Percentiles rank a stretch among this genome's conserved stretches.
These are phyloP conservation scores for Fusarium sp. DNA, from an alignment of 2,329 filamentous ascomycete species.

Conservation along the genomic window DNA sequence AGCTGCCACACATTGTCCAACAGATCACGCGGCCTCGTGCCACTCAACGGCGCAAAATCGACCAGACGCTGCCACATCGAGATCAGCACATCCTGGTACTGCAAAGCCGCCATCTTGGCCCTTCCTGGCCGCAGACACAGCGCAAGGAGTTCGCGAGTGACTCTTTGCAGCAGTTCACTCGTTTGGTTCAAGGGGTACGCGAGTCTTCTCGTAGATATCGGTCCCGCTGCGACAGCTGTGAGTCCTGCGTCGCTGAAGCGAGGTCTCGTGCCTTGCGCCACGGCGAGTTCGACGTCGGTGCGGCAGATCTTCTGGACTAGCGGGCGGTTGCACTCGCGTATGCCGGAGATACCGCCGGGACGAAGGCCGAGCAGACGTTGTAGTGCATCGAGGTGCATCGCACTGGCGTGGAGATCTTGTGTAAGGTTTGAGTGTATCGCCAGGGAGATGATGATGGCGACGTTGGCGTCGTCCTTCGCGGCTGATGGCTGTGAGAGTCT, in stretches of 20 bases:
- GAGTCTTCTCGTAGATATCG: not conserved
- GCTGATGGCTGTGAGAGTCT: constrained; percentile 16
- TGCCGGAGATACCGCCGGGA: constrained; percentile 4
- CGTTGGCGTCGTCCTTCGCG: constrained; percentile 28
- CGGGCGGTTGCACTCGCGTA: constrained; percentile 24
- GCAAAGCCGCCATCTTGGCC: constrained; percentile 12
- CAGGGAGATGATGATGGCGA: constrained; percentile 37
- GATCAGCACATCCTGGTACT: constrained; percentile 36
- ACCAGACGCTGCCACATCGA: constrained; percentile 28
- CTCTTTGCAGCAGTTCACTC: not conserved
- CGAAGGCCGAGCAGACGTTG: constrained; percentile 10
- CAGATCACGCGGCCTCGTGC: constrained; percentile 15
- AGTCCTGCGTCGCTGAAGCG: constrained; percentile 27
- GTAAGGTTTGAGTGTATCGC: constrained; percentile 39
- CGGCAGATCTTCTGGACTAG: constrained; percentile 39
- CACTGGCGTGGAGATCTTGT: constrained; percentile 6
- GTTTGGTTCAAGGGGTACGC: constrained; percentile 19
- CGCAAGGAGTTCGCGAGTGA: constrained; percentile 22
- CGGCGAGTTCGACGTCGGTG: constrained; percentile 24
- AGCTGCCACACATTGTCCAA: constrained; percentile 35
- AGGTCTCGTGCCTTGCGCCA: constrained; percentile 17
- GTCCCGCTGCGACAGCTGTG: constrained; percentile 12
- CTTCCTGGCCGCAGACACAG: constrained; percentile 24
- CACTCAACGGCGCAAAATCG: constrained; percentile 29
- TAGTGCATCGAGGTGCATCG: constrained; percentile 35